A percentile compares a stretch with the other conserved stretches of the same genome.
Conservation (phyloP, 2,329 filamentous ascomycete genomes). For the Fusarium mexicanum region DNA sequence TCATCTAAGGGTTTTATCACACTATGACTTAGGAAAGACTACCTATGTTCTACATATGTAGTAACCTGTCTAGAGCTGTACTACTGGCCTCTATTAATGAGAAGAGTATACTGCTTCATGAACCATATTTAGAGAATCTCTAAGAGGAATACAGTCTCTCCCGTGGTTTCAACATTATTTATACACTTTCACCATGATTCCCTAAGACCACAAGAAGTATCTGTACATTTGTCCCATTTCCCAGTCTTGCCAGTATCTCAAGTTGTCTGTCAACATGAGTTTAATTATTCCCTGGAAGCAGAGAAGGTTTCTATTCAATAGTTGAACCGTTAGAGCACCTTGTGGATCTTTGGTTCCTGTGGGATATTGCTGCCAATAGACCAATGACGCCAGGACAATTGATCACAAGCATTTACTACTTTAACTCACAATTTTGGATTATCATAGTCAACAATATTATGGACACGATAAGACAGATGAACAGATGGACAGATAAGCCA, state of each 20-base stretch:
- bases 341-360: constrained; percentile 34
- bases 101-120: not conserved
- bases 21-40: not conserved
- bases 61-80: not conserved
- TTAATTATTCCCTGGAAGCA: not conserved
- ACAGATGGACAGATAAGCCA: not conserved
- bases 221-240: not conserved
- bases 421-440: constrained; percentile 2
- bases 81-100: not conserved
- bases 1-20: not conserved
- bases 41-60: not conserved
- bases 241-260: not conserved
- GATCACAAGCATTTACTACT: constrained; percentile 14
- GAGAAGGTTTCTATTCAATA: not conserved
- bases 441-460: constrained; percentile 7
- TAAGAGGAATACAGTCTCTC: not conserved
- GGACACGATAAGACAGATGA: no score
- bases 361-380: constrained; percentile 23
- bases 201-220: not conserved
- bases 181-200: not conserved
- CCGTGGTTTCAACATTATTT: not conserved
- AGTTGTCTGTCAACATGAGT: no score
- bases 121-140: not conserved
- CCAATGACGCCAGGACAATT: constrained; percentile 16
- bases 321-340: constrained; percentile 31